phyloP scores from a whole-genome alignment of 192 early-diverging fungal genomes.

The Phlyctochytrium arcticum region DNA sequence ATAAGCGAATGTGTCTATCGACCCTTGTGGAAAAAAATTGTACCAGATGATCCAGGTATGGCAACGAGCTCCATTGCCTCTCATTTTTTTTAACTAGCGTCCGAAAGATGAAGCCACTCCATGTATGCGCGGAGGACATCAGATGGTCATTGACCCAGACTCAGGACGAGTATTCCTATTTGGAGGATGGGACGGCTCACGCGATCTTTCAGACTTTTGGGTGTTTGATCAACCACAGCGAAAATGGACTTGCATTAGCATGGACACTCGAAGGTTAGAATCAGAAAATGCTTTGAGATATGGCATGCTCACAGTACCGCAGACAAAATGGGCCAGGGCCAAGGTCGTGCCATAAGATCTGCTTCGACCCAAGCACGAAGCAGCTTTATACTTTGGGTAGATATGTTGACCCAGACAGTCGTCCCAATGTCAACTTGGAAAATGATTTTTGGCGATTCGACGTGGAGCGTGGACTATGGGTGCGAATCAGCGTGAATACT shows the following conservation, averaged over 20 bases:
- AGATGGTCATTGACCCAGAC: constrained; percentile 89
- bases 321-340: constrained; percentile 83
- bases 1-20: constrained; percentile 65
- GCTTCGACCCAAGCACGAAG: constrained; percentile 71
- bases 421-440: constrained; percentile 63
- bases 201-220: constrained; percentile 92
- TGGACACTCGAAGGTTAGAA: constrained; percentile 65
- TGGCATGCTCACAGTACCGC: background rate
- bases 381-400: constrained; percentile 82
- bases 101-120: constrained; percentile 26
- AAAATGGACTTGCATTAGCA: constrained; percentile 73
- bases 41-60: constrained; percentile 34
- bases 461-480: constrained; percentile 63
- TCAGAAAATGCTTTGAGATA: background rate
- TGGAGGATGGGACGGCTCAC: constrained; percentile 91
- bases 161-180: constrained; percentile 72
- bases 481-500: constrained; percentile 72
- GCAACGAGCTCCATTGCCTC: background rate
- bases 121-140: constrained; percentile 84
- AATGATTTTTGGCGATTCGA: constrained; percentile 91
- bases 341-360: constrained; percentile 90
- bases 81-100: background rate
- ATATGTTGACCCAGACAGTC: constrained; percentile 76
- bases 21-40: constrained; percentile 62
- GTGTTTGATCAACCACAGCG: constrained; percentile 53